Percentiles rank a stretch among this genome's conserved stretches.
These are phyloP conservation scores for Talaromyces sp. DNA, from an alignment of 2,329 filamentous ascomycete genomes.

Conservation along the genomic window DNA sequence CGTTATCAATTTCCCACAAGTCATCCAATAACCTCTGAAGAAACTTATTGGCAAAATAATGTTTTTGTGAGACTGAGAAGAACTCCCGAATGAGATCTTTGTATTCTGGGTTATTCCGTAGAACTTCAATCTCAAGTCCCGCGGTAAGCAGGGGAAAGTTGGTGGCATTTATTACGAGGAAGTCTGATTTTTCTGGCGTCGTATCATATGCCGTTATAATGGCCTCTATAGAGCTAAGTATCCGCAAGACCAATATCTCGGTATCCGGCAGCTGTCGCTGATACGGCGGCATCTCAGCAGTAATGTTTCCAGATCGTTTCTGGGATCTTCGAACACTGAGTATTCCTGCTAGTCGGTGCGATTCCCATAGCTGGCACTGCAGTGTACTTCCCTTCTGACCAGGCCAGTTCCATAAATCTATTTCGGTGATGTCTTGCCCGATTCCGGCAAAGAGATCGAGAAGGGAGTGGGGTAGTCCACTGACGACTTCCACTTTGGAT, in stretches of 20 bases:
- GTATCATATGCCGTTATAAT: conserved; percentile 25
- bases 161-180: conserved; percentile 27
- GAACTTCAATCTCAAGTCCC: conserved; percentile 23
- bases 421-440: conserved; percentile 27
- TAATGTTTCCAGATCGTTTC: not conserved
- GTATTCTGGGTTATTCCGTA: conserved; percentile 23
- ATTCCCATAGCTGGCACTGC: conserved; percentile 34
- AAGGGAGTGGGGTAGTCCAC: conserved; percentile 30
- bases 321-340: conserved; percentile 24
- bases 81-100: conserved; percentile 24
- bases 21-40: conserved; percentile 26
- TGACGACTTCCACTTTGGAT: conserved; percentile 29
- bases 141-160: conserved; percentile 29
- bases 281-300: not conserved
- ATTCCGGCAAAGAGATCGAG: conserved; percentile 31
- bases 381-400: conserved; percentile 28
- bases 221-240: conserved; percentile 30
- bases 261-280: conserved; percentile 19
- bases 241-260: conserved; percentile 24
- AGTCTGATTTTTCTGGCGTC: conserved; percentile 23
- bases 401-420: conserved; percentile 33
- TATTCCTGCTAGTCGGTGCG: conserved; percentile 31
- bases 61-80: not conserved
- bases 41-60: conserved; percentile 21
- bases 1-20: conserved; percentile 25